Base-by-base conservation (phyloP, 75 land plant species). In the Picea glauca region DNA sequence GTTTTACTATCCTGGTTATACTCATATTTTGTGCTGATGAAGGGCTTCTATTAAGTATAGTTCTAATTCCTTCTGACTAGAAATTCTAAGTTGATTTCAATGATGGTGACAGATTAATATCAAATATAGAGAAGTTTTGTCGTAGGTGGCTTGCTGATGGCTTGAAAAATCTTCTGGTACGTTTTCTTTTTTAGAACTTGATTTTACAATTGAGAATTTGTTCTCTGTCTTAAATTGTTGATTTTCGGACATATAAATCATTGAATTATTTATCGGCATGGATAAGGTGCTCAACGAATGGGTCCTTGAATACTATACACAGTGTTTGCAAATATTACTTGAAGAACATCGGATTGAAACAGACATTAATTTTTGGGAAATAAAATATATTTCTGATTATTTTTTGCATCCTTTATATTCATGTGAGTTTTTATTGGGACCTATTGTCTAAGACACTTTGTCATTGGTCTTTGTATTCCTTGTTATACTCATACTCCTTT, bases 121-220 rank as follows among this genome's bases (percentile, higher is more conserved):
- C 73, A 43, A 46, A 67, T 32, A 87, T 90, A 35, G 99, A 96
- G 81, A 87, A 88, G 26, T 77, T 84, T 64, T 87, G 90, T 74
- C 95, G 93, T 46, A 79, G 72, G 56, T 96, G 99, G 99, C 79
- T 86, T 82, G 84, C 81, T 77, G 85, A 84, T 84, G 88, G 92
- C 33, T 78, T 88, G 5, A 79, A 89, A 43, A 85, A 87, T 64
- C 78, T 87, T 76, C 30, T 90, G 92, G 98, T 96, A 87, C 72
- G 87, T 23, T n/a, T 30, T 58, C 8, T 70, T 70, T 20, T 70
- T 33, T 38, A 33, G 72, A 68, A 68, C 46, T 68, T 18, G 18
- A 68, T 13, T 38, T 67, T 67, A 20, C 11, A n/a, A n/a, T 8
- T 21, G 35, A 46, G n/a, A 46, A 5, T 70, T 70, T 70, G 46